Percentiles rank a stretch among this genome's conserved stretches.
phyloP scores from a whole-genome alignment of 2,329 filamentous ascomycete genomes.

The Neonectria faginata region DNA sequence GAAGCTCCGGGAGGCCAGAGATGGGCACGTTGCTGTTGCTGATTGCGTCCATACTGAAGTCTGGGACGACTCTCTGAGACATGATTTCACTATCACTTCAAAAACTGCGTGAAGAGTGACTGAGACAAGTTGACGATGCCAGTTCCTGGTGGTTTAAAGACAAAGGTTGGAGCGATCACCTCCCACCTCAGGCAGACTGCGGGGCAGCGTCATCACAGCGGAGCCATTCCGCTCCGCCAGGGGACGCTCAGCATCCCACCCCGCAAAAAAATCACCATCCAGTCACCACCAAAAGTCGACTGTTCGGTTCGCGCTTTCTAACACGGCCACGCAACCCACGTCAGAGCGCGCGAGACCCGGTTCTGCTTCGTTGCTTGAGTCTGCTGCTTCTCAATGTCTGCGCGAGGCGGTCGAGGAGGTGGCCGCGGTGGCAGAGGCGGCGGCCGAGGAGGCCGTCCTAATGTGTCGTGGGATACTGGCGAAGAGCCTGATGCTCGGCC shows the following conservation, averaged over 20 bases:
- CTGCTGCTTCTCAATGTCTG: conserved; percentile 56
- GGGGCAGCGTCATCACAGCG: conserved; percentile 30
- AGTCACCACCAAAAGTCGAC: conserved; percentile 9
- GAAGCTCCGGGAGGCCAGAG: conserved; percentile 65
- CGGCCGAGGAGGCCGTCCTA: conserved; percentile 58
- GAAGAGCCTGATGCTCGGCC: conserved; percentile 69
- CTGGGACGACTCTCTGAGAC: conserved; percentile 50
- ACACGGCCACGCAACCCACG: background rate
- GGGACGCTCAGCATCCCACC: conserved; percentile 30
- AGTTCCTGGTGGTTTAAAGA: background rate
- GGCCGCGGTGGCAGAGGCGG: conserved; percentile 63
- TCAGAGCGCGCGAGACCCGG: conserved; percentile 7
- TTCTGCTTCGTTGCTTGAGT: background rate
- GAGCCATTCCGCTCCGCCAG: conserved; percentile 24
- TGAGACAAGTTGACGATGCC: background rate
- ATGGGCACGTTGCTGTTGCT: conserved; percentile 51
- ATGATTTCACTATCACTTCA: conserved; percentile 32
- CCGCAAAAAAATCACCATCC: conserved; percentile 39
- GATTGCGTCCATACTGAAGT: conserved; percentile 52
- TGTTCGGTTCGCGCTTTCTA: background rate
- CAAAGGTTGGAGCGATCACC: background rate
- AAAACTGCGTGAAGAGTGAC: background rate
- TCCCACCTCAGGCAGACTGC: conserved; percentile 9
- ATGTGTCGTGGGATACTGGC: conserved; percentile 64
- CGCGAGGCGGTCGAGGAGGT: conserved; percentile 63